Evolutionary conservation across 2,329 filamentous ascomycete species (phyloP), one percentile per base, ranked within the genome.

Genomic region (Pseudophaeomoniella oleicola): DNA sequence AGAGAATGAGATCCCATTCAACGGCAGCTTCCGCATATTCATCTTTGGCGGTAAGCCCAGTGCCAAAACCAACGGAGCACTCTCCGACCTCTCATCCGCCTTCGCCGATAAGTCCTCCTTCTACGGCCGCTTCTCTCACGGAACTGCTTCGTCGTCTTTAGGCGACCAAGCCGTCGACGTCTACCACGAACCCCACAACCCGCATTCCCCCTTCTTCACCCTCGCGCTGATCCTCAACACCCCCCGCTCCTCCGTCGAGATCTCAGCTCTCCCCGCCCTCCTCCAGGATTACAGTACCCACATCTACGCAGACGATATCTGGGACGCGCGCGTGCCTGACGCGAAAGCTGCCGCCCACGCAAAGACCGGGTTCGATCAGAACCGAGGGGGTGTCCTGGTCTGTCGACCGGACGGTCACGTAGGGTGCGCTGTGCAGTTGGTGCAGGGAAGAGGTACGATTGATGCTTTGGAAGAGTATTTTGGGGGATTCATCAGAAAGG

Each of bases 351-450:
- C 82, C 2, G 84, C 84, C 4, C 87, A 94, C 57, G 77, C 78
- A 30, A 94, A 93, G 68, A 80, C 93, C 68, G 87, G 87, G 0
- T 56, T 94, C 16, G 71, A 80, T 50, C 74, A 81, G 42, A 69
- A 64, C 11, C 14, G 17, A 15, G 16, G 19, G 4, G 40, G 40
- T 13, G 72, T 94, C 2, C 78, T 92, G 2, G 80, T 94, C 6
- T 82, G 92, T 5, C 65, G 86, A 32, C 86, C 87, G 0, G 86
- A 94, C 55, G 85, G 85, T 5, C 90, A 94, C 55, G 79, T 94
- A 17, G 83, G 81, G 15, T 70, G 83, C 42, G 81, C 86, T 3
- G 72, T 81, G 9, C 68, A 68, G 47, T 62, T 94, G 15, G 77
- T 72, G 2, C 79, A 88, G 55, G 87, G 86, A 0, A 73, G 60